These are phyloP conservation scores for Suillus subalutaceus DNA, from an alignment of 768 basidiomycete species.

Conservation along the genomic window DNA sequence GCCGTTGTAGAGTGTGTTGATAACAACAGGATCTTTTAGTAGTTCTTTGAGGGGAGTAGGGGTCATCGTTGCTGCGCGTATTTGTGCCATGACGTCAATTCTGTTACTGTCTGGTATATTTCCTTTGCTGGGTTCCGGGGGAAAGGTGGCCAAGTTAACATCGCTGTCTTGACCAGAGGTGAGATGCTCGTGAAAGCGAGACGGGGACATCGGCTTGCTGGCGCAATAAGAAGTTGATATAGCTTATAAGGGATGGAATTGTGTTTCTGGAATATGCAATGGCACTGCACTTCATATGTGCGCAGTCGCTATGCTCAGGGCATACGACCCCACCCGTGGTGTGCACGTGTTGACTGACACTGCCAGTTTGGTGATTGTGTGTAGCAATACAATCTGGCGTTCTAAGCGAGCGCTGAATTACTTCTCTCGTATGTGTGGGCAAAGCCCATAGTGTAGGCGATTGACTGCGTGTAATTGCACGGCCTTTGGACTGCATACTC, in stretches of 20 bases:
- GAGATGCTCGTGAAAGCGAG: slow-evolving; percentile 36
- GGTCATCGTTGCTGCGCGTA: slow-evolving; percentile 47
- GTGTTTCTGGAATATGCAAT: slow-evolving; percentile 10
- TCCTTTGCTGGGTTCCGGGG: slow-evolving; percentile 14
- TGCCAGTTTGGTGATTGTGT: slow-evolving; percentile 9
- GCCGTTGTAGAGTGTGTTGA: slow-evolving; percentile 36
- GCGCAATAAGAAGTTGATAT: slow-evolving; percentile 12
- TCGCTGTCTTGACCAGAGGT: slow-evolving; percentile 21
- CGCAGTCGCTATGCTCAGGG: slow-evolving; percentile 10
- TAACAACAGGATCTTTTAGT: slow-evolving; percentile 46
- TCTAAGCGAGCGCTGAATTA: slow-evolving; percentile 1
- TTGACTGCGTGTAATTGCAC: not conserved
- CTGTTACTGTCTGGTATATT: slow-evolving; percentile 12
- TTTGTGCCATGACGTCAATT: slow-evolving; percentile 40
- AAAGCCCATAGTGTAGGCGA: not conserved
- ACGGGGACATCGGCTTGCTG: slow-evolving; percentile 27
- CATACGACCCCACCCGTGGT: slow-evolving; percentile 21
- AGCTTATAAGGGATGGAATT: slow-evolving; percentile 7
- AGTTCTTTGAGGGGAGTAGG: slow-evolving; percentile 48
- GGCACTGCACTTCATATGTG: slow-evolving; percentile 12
- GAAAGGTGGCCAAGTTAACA: slow-evolving; percentile 9
- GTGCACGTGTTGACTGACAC: slow-evolving; percentile 20
- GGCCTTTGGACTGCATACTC: slow-evolving; percentile 6
- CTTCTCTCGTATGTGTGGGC: not conserved
- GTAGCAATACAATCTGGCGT: not conserved